Base-by-base conservation (phyloP, 257 asterid genomes). In the Nemophila menziesii region DNA sequence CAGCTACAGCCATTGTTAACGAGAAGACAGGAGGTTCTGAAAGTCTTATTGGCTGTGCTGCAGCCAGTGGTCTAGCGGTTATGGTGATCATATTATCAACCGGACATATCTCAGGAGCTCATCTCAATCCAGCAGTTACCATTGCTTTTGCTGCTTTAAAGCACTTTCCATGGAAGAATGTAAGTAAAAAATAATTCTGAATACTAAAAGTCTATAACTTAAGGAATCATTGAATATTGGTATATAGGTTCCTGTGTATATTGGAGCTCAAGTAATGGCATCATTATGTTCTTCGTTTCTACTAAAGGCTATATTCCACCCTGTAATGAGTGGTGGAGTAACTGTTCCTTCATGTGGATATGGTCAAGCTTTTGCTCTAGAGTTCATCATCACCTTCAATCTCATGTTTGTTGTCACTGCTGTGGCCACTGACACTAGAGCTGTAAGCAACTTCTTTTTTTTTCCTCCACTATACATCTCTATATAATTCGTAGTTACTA, bases 331-430 rank as follows among this genome's bases (percentile, higher is more conserved):
- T 20, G 93, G 82, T 22, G 93, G 95, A 50, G 95, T 85, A 2
- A 80, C 95, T 13, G 61, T 85, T 46, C 89, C 92, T 7, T 45
- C 66, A 20, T 77, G 56, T 13, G 71, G 62, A 12, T 63, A 65
- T 44, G 68, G 68, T 44, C 77, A 78, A 52, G 93, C 95, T 44
- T 85, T 85, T 69, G 75, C 78, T 22, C 65, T 85, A 58, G 95
- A 85, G 66, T 73, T 85, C 56, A 75, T 80, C 29, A 80, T 85
- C 53, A 64, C 72, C 56, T 80, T 80, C 71, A 85, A 72, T 48
- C 95, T 78, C 75, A 85, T 85, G 95, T 85, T 85, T 63, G 95
- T 85, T 51, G 80, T 85, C 51, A 85, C 93, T 46, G 95, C 95
- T 2, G 87, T 85, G 11, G 77, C 93, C 33, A 85, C 95, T 16